A percentile compares a stretch with the other conserved stretches of the same genome.
Conservation (phyloP, 257 asterid genomes). For the Coffea eugenioides region DNA sequence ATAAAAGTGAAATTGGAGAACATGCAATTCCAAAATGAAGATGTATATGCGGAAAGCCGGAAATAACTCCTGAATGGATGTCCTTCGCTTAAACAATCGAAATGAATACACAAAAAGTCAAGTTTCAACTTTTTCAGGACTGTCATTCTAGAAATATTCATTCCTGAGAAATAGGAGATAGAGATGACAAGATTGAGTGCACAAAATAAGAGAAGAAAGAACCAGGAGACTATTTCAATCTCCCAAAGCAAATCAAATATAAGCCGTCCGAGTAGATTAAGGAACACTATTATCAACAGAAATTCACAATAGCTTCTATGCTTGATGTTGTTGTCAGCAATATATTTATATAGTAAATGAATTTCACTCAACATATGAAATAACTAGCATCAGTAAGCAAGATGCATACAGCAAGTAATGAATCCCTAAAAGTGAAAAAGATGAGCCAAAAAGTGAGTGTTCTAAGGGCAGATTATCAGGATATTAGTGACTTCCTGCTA, state of each 20-base stretch:
- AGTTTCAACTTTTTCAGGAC: no score
- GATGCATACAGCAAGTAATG: constrained; percentile 1
- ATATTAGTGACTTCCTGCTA: constrained; percentile 28
- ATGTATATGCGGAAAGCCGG: no score
- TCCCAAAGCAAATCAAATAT: background rate
- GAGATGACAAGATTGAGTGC: no score
- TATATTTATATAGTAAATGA: background rate
- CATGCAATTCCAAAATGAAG: background rate
- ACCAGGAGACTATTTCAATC: background rate
- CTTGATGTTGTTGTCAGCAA: background rate
- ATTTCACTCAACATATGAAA: background rate
- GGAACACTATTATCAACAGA: background rate
- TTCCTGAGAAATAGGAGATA: no score
- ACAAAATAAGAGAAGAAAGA: no score
- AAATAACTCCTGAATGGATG: no score
- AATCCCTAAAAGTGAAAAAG: background rate
- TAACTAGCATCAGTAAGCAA: constrained; percentile 15
- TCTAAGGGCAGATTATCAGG: constrained; percentile 10
- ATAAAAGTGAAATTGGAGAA: background rate
- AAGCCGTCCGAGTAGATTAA: background rate
- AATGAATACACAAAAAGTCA: no score
- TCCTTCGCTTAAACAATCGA: no score
- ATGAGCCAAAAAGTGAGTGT: background rate
- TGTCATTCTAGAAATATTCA: no score
- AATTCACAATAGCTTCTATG: background rate